phyloP scores from a whole-genome alignment of 305 asterid species.

The Lippia alba region DNA sequence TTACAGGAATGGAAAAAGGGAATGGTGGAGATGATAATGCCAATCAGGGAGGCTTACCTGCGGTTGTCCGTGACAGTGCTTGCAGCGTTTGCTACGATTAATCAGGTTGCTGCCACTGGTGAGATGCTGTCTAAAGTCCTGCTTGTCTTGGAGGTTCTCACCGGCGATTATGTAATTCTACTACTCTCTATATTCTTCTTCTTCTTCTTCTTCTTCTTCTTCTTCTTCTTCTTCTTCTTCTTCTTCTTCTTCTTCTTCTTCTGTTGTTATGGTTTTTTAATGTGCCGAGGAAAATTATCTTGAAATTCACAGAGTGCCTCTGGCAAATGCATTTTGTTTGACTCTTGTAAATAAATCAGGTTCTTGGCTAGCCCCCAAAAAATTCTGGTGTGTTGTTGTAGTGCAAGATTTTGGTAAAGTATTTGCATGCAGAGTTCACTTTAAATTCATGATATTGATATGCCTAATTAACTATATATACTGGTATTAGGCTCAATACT shows the following conservation, averaged over 20 bases:
- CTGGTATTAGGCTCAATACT: slow-evolving; percentile 13
- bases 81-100: slow-evolving; percentile 73
- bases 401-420: slow-evolving; percentile 1
- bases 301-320: slow-evolving; percentile 1
- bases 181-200: background rate
- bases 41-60: slow-evolving; percentile 70
- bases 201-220: background rate
- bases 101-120: slow-evolving; percentile 71
- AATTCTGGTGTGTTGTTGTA: background rate
- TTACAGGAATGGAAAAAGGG: slow-evolving; percentile 61
- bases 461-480: background rate
- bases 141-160: slow-evolving; percentile 58
- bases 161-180: slow-evolving; percentile 54
- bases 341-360: slow-evolving; percentile 8
- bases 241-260: background rate
- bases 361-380: slow-evolving; percentile 11
- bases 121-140: slow-evolving; percentile 68
- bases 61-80: slow-evolving; percentile 73
- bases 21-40: slow-evolving; percentile 42
- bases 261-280: background rate
- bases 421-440: slow-evolving; percentile 6
- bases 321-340: background rate
- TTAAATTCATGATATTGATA: background rate
- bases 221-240: too few relatives aligned
- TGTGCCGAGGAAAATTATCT: background rate